phyloP scores from a whole-genome alignment of 2,329 filamentous ascomycete species.

The Aspergillus brunneoviolaceus region DNA sequence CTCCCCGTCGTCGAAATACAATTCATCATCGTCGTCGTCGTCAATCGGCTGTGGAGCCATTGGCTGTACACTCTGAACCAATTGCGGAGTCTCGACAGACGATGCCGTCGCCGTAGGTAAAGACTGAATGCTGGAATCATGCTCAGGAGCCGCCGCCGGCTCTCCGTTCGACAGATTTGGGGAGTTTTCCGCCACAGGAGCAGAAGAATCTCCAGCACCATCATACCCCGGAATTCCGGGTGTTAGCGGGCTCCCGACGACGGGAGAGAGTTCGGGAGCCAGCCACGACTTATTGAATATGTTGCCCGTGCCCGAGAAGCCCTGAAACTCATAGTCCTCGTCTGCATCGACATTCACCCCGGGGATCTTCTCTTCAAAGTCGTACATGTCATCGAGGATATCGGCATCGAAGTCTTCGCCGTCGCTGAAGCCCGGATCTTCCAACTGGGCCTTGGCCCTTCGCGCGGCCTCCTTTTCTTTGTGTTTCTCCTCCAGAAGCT shows the following conservation, averaged over 20 bases:
- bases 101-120: background rate
- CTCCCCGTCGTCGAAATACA: slow-evolving; percentile 51
- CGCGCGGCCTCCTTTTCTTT: slow-evolving; percentile 53
- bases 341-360: slow-evolving; percentile 50
- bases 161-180: background rate
- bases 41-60: slow-evolving; percentile 13
- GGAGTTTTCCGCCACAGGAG: background rate
- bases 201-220: background rate
- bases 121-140: background rate
- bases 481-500: slow-evolving; percentile 63
- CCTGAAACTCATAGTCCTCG: slow-evolving; percentile 37
- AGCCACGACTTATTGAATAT: slow-evolving; percentile 34
- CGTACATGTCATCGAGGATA: slow-evolving; percentile 44
- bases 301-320: slow-evolving; percentile 27
- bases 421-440: slow-evolving; percentile 38
- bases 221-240: slow-evolving; percentile 21
- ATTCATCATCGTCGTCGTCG: slow-evolving; percentile 34
- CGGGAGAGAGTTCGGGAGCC: slow-evolving; percentile 36
- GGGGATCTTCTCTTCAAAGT: slow-evolving; percentile 49
- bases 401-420: slow-evolving; percentile 49
- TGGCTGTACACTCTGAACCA: background rate
- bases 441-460: slow-evolving; percentile 31
- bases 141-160: background rate
- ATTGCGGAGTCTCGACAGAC: background rate
- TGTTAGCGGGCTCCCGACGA: slow-evolving; percentile 35